phyloP scores from a whole-genome alignment of 768 basidiomycete species.

The Harrya chromipes region DNA sequence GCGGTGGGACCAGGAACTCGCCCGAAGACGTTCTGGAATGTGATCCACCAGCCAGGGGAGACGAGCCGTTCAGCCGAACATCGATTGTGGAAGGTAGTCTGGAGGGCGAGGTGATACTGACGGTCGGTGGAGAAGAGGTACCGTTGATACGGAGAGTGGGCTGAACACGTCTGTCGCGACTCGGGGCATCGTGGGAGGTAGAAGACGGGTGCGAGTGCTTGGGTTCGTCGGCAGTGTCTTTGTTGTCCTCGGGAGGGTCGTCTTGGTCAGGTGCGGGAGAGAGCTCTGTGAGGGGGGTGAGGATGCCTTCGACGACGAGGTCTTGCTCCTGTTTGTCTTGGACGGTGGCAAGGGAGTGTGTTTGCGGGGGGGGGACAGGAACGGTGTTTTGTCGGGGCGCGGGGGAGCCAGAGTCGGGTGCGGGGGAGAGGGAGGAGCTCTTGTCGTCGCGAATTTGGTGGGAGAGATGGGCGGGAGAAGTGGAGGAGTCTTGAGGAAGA shows the following conservation, averaged over 20 bases:
- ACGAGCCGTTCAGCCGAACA: conserved; percentile 20
- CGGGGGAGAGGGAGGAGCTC: conserved; percentile 57
- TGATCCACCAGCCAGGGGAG: conserved; percentile 19
- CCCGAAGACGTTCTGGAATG: conserved; percentile 28
- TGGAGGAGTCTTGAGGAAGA: conserved; percentile 3
- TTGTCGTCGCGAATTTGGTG: conserved; percentile 37
- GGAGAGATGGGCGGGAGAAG: conserved; percentile 10
- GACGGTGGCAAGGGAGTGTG: conserved; percentile 13
- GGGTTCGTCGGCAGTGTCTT: conserved; percentile 37
- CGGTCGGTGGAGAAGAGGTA: conserved; percentile 14
- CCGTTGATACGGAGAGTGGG: conserved; percentile 23
- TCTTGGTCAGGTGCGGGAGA: conserved; percentile 64
- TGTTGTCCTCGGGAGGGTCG: conserved; percentile 32
- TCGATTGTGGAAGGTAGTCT: conserved; percentile 22
- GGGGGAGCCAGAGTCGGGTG: conserved; percentile 45
- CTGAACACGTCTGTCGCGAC: conserved; percentile 19
- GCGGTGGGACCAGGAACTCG: conserved; percentile 29
- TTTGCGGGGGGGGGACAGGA: conserved; percentile 17
- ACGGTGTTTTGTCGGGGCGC: conserved; percentile 22
- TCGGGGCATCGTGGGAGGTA: conserved; percentile 14
- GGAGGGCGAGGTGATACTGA: conserved; percentile 20
- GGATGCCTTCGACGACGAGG: conserved; percentile 41
- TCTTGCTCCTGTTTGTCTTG: conserved; percentile 33
- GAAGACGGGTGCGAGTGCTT: conserved; percentile 16
- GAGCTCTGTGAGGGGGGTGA: conserved; percentile 75